Conservation (phyloP, 768 basidiomycete species). For the Pluteus cervinus region DNA sequence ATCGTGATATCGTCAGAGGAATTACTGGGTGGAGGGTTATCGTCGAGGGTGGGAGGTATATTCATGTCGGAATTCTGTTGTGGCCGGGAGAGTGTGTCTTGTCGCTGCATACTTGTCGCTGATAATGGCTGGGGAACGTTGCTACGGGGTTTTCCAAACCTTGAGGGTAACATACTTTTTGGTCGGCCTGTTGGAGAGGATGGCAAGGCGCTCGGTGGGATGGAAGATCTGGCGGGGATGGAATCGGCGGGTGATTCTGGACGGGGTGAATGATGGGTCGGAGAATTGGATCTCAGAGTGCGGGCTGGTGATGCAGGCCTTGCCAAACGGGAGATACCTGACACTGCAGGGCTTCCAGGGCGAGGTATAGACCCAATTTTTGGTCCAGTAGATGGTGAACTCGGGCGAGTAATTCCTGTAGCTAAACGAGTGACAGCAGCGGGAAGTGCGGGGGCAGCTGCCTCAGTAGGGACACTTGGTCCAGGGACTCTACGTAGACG, state of each 20-base stretch:
- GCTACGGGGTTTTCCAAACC: slow-evolving; percentile 60
- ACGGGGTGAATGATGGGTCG: slow-evolving; percentile 27
- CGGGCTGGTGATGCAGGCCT: slow-evolving; percentile 46
- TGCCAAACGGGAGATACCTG: slow-evolving; percentile 25
- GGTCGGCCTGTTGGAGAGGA: slow-evolving; percentile 46
- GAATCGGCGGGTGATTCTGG: slow-evolving; percentile 39
- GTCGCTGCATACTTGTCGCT: slow-evolving; percentile 22
- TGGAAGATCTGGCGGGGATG: slow-evolving; percentile 10
- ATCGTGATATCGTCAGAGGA: slow-evolving; percentile 61
- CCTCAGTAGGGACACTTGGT: slow-evolving; percentile 39
- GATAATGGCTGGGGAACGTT: slow-evolving; percentile 28
- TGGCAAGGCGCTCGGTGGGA: slow-evolving; percentile 23
- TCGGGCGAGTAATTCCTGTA: slow-evolving; percentile 2
- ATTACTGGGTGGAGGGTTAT: slow-evolving; percentile 26
- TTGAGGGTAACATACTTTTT: slow-evolving; percentile 69
- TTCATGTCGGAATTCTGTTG: not conserved
- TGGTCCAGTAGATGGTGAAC: slow-evolving; percentile 12
- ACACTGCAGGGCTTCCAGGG: slow-evolving; percentile 24
- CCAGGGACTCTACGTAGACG: slow-evolving; percentile 77
- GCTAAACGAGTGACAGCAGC: slow-evolving; percentile 36
- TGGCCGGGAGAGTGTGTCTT: slow-evolving; percentile 7
- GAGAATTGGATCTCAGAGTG: slow-evolving; percentile 33
- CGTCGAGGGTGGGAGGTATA: slow-evolving; percentile 11
- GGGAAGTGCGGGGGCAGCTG: slow-evolving; percentile 29
- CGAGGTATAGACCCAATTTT: slow-evolving; percentile 13